Evolutionary conservation across 345 rosid species (phyloP), one percentile per base, ranked within the genome.

Genomic region (Hypericum perforatum): DNA sequence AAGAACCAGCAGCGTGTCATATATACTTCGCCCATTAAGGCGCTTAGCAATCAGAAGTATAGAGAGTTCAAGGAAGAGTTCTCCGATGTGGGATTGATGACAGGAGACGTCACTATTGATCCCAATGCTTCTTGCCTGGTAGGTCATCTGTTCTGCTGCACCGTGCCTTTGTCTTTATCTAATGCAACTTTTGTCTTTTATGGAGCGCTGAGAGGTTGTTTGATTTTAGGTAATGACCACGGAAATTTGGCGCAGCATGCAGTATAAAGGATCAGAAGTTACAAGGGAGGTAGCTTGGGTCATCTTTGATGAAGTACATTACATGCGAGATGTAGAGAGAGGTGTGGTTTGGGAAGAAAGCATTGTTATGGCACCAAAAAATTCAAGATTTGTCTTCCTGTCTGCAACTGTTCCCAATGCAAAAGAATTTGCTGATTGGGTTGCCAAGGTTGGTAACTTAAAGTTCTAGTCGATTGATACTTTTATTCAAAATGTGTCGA

Each of bases 291-390:
- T 92, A 58, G 98, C 98, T 11, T 92, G 97, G 98, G 69, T 88
- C 59, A 68, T 92, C 43, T 92, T 92, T 76, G 98, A 92, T 71
- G 98, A 92, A 73, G 98, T 92, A 39, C 98, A 92, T 72, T 92
- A 92, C 75, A 92, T 92, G 98, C 97, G 98, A 53, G 98, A 92
- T 74, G 74, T 82, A 6, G 97, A 92, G 64, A 81, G 98, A 76
- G 97, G 98, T 70, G 98, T 92, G 49, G 96, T 92, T 3, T 92
- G 98, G 98, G 98, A 92, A 59, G 97, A 92, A 72, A 92, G 97
- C 76, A 92, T 92, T 67, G 97, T 92, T 36, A 92, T 92, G 98
- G 96, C 98, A 53, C 97, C 98, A 0, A 88, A 82, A 72, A 88
- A 83, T 63, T 78, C 95, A 39, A 76, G 91, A 16, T 88, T 92